Conservation (phyloP, 1,139 yeast genomes). For the Kodamaea alishanica region DNA sequence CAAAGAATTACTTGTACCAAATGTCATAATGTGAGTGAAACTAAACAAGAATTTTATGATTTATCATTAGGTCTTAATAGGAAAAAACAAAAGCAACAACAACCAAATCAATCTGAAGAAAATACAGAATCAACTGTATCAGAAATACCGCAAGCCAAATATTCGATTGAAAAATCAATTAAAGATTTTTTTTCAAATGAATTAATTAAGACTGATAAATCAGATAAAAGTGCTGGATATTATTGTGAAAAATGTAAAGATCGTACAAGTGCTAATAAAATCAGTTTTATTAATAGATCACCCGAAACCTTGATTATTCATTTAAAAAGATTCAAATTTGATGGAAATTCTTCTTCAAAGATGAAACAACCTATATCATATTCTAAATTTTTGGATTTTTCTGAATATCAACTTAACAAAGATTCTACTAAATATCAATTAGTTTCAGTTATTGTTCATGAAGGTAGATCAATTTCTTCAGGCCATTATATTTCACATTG, state of each 20-base stretch:
- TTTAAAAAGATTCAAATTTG: conserved; percentile 84
- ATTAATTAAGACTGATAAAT: conserved; percentile 59
- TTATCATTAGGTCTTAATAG: conserved; percentile 68
- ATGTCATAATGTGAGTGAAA: conserved; percentile 79
- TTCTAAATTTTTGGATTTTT: conserved; percentile 70
- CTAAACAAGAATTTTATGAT: conserved; percentile 93
- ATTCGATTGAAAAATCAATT: conserved; percentile 70
- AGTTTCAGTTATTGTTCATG: conserved; percentile 87
- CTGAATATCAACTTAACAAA: conserved; percentile 52
- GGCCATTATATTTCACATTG: conserved; percentile 95
- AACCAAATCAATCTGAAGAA: conserved; percentile 5
- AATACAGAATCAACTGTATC: conserved; percentile 4
- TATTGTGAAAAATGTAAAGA: conserved; percentile 83
- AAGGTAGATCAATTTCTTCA: conserved; percentile 85
- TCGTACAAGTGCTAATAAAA: conserved; percentile 74
- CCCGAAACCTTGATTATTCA: conserved; percentile 89
- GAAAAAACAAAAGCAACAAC: conserved; percentile 27
- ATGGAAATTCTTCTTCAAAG: conserved; percentile 72
- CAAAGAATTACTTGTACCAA: conserved; percentile 80
- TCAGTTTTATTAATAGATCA: conserved; percentile 68
- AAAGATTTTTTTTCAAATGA: conserved; percentile 81
- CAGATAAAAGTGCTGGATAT: conserved; percentile 64
- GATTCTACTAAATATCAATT: conserved; percentile 64
- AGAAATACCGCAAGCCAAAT: conserved; percentile 28
- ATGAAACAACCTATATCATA: conserved; percentile 83